Percentiles rank a stretch among this genome's conserved stretches.
Evolutionary conservation across 257 asterid genomes (phyloP).

Genomic region (Nicotiana tomentosiformis): DNA sequence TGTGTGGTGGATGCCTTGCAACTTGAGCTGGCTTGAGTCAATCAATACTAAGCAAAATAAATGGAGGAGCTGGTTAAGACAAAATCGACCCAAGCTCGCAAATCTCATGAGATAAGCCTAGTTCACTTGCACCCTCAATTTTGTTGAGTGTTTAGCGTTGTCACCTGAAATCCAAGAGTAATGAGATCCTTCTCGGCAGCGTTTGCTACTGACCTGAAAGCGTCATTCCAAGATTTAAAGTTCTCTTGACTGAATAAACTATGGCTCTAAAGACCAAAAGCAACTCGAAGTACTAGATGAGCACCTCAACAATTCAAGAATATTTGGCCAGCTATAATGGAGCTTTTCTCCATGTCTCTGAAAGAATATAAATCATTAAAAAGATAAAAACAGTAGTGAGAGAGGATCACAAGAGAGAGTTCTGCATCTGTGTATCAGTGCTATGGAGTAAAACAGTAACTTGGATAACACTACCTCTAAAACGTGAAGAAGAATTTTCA

Average conservation of each 20-base stretch:
- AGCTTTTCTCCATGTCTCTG: constrained; percentile 98
- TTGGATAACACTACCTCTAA: constrained; percentile 55
- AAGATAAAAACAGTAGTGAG: constrained; percentile 19
- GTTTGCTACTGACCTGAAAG: constrained; percentile 76
- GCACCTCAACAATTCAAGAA: constrained; percentile 83
- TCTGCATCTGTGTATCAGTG: not conserved
- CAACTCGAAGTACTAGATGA: constrained; percentile 11
- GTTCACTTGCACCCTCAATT: not conserved
- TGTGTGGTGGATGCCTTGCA: not conserved
- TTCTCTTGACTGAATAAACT: not conserved
- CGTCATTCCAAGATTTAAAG: not conserved
- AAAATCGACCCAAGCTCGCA: not conserved
- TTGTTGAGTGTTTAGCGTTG: constrained; percentile 18
- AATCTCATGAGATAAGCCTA: not conserved
- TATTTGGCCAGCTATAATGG: constrained; percentile 81
- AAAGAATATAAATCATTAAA: constrained; percentile 18
- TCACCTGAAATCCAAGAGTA: constrained; percentile 96
- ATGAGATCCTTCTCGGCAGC: constrained; percentile 88
- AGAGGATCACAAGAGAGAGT: not conserved
- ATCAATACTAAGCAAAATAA: not conserved
- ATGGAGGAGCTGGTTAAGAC: not conserved
- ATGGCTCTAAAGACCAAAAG: not conserved
- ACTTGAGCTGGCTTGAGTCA: not conserved
- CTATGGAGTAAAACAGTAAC: constrained; percentile 4
- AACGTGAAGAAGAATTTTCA: constrained; percentile 91